Percentiles rank a stretch among this genome's conserved stretches.
phyloP scores from a whole-genome alignment of 164 flowering plant species.

The Aristolochia contorta region DNA sequence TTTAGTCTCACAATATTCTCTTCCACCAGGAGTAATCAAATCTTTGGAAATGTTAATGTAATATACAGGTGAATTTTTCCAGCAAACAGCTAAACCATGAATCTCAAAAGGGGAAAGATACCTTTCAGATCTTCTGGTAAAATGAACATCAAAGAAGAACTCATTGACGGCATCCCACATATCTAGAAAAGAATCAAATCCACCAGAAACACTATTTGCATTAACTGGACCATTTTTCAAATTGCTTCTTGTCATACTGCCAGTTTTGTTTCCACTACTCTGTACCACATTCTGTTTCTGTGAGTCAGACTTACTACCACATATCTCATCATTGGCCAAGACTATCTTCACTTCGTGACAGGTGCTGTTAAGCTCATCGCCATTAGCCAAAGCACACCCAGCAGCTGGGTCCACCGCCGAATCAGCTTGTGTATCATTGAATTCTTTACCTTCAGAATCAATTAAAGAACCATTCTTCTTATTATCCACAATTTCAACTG shows the following conservation, averaged over 20 bases:
- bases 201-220: constrained; percentile 54
- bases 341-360: too few species aligned
- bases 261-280: background rate
- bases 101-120: constrained; percentile 57
- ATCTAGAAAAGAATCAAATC: constrained; percentile 75
- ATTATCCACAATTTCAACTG: constrained; percentile 10
- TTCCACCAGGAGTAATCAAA: constrained; percentile 29
- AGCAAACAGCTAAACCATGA: constrained; percentile 85
- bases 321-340: background rate
- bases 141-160: constrained; percentile 85
- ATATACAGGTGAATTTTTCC: constrained; percentile 88
- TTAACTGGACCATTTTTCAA: constrained; percentile 47
- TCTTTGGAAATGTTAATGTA: constrained; percentile 74
- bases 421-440: background rate
- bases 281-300: background rate
- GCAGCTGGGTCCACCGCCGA: too few species aligned
- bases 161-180: constrained; percentile 65
- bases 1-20: constrained; percentile 6
- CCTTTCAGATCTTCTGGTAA: constrained; percentile 44
- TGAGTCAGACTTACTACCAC: background rate
- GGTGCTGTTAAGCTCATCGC: too few species aligned
- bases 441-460: constrained; percentile 17
- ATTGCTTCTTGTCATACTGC: too few species aligned
- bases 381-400: too few species aligned
- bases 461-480: constrained; percentile 7